These are phyloP conservation scores for Guillardia theta DNA, from an alignment of 78 protist genomes.

Conservation along the genomic window DNA sequence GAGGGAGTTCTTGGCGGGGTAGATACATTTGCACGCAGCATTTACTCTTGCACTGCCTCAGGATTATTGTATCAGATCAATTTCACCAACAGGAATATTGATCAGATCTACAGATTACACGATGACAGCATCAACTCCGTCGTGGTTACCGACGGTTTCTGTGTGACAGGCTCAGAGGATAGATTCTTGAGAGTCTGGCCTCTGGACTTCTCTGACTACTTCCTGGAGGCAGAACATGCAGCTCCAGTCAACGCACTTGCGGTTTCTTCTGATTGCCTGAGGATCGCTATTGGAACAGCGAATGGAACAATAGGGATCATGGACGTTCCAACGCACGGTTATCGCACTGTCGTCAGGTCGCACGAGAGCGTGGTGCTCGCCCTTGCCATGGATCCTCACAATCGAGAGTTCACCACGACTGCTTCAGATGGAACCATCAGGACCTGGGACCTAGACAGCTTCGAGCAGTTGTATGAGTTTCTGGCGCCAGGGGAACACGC, in stretches of 20 bases:
- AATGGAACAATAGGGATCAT: not conserved
- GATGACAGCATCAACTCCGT: not conserved
- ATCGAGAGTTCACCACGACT: not conserved
- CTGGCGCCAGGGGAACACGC: not conserved
- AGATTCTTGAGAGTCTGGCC: slow-evolving; percentile 44
- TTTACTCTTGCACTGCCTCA: not conserved
- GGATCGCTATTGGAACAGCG: not conserved
- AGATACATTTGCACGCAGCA: not conserved
- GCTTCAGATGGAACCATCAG: slow-evolving; percentile 9
- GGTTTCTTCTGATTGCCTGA: not conserved
- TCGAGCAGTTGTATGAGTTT: slow-evolving; percentile 41
- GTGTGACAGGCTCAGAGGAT: slow-evolving; percentile 33
- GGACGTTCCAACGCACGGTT: slow-evolving; percentile 34
- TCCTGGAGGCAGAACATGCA: slow-evolving; percentile 37
- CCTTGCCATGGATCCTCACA: slow-evolving; percentile 35
- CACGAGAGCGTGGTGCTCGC: not conserved
- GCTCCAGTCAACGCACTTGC: not conserved
- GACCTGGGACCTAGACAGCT: slow-evolving; percentile 26
- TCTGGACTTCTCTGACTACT: slow-evolving; percentile 42
- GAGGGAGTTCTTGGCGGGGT: not conserved
- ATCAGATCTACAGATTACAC: slow-evolving; percentile 40
- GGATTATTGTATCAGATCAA: slow-evolving; percentile 13
- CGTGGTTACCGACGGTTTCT: slow-evolving; percentile 38
- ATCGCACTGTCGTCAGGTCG: slow-evolving; percentile 33
- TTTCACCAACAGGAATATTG: not conserved